These are phyloP conservation scores for Colletotrichum tropicale DNA, from an alignment of 2,329 filamentous ascomycete genomes.

Conservation along the genomic window DNA sequence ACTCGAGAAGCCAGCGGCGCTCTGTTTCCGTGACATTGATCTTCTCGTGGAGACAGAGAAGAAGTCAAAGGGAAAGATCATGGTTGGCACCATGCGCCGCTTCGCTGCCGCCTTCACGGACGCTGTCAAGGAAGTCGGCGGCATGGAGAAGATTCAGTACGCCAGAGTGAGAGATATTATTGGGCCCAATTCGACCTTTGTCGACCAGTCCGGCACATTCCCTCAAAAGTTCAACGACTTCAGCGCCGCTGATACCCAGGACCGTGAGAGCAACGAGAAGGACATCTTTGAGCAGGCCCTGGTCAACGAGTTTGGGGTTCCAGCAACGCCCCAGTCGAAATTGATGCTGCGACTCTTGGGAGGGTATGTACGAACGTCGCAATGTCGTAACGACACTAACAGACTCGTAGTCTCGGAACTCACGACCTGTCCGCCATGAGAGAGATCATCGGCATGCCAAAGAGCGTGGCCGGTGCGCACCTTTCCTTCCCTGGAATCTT, in stretches of 20 bases:
- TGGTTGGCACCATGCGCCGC: slow-evolving; percentile 67
- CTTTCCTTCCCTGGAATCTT: slow-evolving; percentile 32
- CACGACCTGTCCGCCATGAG: slow-evolving; percentile 58
- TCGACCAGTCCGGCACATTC: slow-evolving; percentile 53
- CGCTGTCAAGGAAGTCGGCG: slow-evolving; percentile 57
- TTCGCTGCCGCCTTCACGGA: slow-evolving; percentile 61
- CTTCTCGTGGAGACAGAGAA: slow-evolving; percentile 54
- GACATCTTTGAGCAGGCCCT: slow-evolving; percentile 34
- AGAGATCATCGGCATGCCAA: slow-evolving; percentile 53
- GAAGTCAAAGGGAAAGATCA: slow-evolving; percentile 45
- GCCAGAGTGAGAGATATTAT: slow-evolving; percentile 51
- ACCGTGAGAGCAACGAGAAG: slow-evolving; percentile 22
- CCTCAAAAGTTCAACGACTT: slow-evolving; percentile 47
- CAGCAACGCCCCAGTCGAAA: slow-evolving; percentile 27
- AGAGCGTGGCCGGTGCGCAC: slow-evolving; percentile 34
- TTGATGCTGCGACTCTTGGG: slow-evolving; percentile 29
- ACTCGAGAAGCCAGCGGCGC: slow-evolving; percentile 62
- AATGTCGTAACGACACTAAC: neutral
- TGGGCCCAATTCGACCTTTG: slow-evolving; percentile 56
- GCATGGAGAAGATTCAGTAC: slow-evolving; percentile 58
- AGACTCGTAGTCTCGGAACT: slow-evolving; percentile 40
- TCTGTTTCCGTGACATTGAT: slow-evolving; percentile 50
- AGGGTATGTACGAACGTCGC: slow-evolving; percentile 17
- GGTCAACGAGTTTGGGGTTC: slow-evolving; percentile 32
- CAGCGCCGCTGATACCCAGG: slow-evolving; percentile 25